Evolutionary conservation across 768 basidiomycete species (phyloP), one percentile per base, ranked within the genome.

Genomic region (Daedaleopsis nitida): DNA sequence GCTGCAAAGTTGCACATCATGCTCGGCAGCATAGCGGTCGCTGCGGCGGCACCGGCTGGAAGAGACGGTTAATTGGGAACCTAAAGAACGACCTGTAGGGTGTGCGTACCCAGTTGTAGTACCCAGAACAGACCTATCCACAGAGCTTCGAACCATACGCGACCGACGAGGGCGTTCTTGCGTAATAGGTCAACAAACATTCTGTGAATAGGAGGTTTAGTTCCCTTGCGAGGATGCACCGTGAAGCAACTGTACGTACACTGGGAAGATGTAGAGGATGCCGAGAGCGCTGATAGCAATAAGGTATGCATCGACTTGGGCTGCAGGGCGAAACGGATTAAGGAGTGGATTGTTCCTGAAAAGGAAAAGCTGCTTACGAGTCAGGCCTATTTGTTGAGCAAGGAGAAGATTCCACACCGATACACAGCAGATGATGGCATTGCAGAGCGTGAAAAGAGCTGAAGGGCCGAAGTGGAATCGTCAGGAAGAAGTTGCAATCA

Each of bases 341-440:
- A 37, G 48, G 38, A n/a, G 17, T 35, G 44, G 32, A 8, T 10
- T 21, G 57, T 52, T 24, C 52, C 19, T 12, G 8, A 12, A 32
- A 19, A 32, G 9, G 23, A 9, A 38, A 43, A 60, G 43, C 42
- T 32, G 75, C 83, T 52, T 66, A 86, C 86, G 65, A 52, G 75
- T 72, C 65, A 70, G 69, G 45, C 65, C 68, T 38, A 70, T 58
- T 43, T 72, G 59, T 57, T 75, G 72, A 48, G 80, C 73, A 64
- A 88, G 74, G 65, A 83, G 82, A 47, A 82, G 69, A 72, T 90
- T 88, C 89, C 88, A 90, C 19, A 86, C 85, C 57, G 88, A 84
- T 34, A 85, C 78, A 66, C 83, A 86, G 62, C 84, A 82, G 58
- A 84, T 78, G 66, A 88, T 77, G 50, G 87, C 86, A 76, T 83